Evolutionary conservation across 2,329 filamentous ascomycete genomes (phyloP).

Genomic region (Monilinia fructigena): DNA sequence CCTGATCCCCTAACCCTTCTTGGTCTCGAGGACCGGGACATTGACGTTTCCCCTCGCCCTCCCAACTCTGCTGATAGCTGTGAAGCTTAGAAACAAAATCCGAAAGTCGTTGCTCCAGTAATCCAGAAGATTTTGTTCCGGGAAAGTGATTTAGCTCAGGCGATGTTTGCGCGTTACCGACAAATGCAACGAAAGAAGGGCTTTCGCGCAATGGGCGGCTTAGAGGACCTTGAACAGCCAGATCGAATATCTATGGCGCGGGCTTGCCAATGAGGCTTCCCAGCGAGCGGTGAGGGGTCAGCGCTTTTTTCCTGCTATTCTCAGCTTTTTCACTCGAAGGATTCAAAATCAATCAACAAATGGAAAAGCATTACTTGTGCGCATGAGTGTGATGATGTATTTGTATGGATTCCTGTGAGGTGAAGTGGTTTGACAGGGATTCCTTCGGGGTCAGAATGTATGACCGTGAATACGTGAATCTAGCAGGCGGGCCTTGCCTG

Average conservation of each 20-base stretch:
- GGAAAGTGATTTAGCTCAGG: slow-evolving; percentile 35
- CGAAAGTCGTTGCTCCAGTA: slow-evolving; percentile 37
- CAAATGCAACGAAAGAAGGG: slow-evolving; percentile 38
- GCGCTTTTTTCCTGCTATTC: slow-evolving; percentile 31
- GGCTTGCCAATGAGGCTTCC: slow-evolving; percentile 36
- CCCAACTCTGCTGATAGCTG: slow-evolving; percentile 41
- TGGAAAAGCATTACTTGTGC: slow-evolving; percentile 31
- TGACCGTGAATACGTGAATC: slow-evolving; percentile 23
- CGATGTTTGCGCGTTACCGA: slow-evolving; percentile 37
- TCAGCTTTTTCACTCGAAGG: slow-evolving; percentile 29
- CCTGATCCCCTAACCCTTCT: slow-evolving; percentile 55
- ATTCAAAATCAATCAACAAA: slow-evolving; percentile 28
- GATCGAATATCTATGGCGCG: slow-evolving; percentile 38
- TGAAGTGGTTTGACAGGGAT: slow-evolving; percentile 37
- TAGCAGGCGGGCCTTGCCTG: slow-evolving; percentile 27
- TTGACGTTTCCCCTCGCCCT: slow-evolving; percentile 49
- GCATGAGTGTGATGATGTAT: slow-evolving; percentile 29
- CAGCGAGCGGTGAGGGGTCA: slow-evolving; percentile 33
- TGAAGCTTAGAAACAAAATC: slow-evolving; percentile 41
- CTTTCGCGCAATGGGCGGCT: slow-evolving; percentile 40
- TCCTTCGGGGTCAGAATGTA: slow-evolving; percentile 26
- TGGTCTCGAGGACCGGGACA: slow-evolving; percentile 55
- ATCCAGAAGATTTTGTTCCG: slow-evolving; percentile 35
- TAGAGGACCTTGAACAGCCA: slow-evolving; percentile 44
- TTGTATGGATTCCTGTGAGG: slow-evolving; percentile 33